Base-by-base conservation (phyloP, 2,329 filamentous ascomycete genomes). In the Calycina herbarum region DNA sequence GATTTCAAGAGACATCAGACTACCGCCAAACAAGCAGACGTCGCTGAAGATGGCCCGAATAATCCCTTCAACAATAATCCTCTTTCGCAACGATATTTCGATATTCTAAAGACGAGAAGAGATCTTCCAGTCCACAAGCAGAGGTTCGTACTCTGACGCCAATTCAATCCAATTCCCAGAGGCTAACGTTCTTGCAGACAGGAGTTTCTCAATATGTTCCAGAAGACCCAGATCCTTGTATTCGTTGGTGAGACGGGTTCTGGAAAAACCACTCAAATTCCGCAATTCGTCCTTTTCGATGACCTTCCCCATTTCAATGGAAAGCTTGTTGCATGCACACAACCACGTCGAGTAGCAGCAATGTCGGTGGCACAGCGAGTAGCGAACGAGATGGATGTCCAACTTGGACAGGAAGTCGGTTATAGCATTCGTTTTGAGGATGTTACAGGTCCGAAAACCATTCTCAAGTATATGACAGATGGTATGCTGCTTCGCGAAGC, bases 401-500 rank as follows among this genome's bases (percentile, higher is more conserved):
- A 85, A 66, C 85, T 99, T 31, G 95, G 95, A 66, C 89, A 97
- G 71, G 94, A 98, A 80, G 94, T 99, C 64, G 95, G 95, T 79
- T 99, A 98, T 82, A 98, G 92, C 78, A 98, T 99, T 78, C 93
- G 95, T 83, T 99, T 99, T 79, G 96, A 99, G 79, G 95, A 99
- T 78, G 91, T 89, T 81, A 98, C 95, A 0, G 86, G 91, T 61
- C 87, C 88, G 65, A 93, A 92, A 78, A 99, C 95, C 1, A 87
- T 96, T 67, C 86, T 99, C 77, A 99, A 99, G 83, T 99, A 99
- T 83, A 99, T 99, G 95, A 99, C 96, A 57, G 95, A 99, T 76
- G 96, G 96, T 86, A 98, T 99, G 90, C 88, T 99, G 74, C 84
- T 98, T 75, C 85, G 95, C 75, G 95, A 99, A 80, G 94, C 95